phyloP scores from a whole-genome alignment of 192 early-diverging fungal genomes.

The Backusella parvicylindrica region DNA sequence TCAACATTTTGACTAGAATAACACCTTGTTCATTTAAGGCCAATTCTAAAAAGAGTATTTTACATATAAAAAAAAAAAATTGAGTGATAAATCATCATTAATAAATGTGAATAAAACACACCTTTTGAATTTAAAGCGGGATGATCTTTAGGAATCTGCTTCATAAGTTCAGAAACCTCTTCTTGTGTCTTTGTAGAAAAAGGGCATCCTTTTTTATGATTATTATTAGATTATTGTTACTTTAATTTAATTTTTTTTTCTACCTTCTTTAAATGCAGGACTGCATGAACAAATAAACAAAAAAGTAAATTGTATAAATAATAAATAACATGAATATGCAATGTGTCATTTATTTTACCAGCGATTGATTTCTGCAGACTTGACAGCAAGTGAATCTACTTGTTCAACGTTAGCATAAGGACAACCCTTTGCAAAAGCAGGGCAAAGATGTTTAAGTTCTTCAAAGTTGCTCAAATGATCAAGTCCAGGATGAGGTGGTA shows the following conservation, averaged over 20 bases:
- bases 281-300: neutral
- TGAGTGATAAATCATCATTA: neutral
- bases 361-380: conserved; percentile 7
- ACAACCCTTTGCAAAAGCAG: conserved; percentile 14
- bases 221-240: neutral
- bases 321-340: neutral
- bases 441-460: conserved; percentile 16
- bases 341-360: conserved; percentile 3
- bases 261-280: conserved; percentile 21
- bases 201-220: conserved; percentile 1
- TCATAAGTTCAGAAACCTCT: conserved; percentile 9
- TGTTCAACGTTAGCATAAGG: conserved; percentile 19
- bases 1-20: conserved; percentile 8
- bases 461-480: conserved; percentile 20
- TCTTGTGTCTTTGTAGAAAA: conserved; percentile 16
- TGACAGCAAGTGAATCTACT: conserved; percentile 14
- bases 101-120: neutral
- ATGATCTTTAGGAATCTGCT: conserved; percentile 14
- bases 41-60: neutral
- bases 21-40: neutral
- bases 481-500: conserved; percentile 20
- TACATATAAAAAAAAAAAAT: conserved; percentile 7
- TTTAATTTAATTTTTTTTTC: neutral
- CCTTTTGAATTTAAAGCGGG: neutral
- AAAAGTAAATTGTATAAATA: neutral